phyloP scores from a whole-genome alignment of 306 rosid genomes.

The Acacia acuminata region DNA sequence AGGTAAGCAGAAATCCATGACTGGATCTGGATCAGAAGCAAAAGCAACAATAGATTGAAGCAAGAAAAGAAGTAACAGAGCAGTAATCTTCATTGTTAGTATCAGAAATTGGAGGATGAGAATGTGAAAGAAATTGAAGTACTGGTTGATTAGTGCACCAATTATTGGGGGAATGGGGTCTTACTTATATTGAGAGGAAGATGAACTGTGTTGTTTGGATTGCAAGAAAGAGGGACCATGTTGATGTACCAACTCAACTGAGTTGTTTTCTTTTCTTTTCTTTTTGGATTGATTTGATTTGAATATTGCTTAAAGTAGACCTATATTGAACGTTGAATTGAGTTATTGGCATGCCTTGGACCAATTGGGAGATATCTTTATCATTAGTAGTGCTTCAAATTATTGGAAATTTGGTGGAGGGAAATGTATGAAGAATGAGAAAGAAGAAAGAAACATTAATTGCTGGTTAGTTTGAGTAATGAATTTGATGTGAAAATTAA shows the following conservation, averaged over 20 bases:
- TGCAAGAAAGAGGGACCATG: slow-evolving; percentile 34
- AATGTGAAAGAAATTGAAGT: not conserved
- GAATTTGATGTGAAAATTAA: not conserved
- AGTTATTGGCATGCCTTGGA: slow-evolving; percentile 1
- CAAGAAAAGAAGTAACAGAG: slow-evolving; percentile 34
- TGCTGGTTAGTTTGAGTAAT: not conserved
- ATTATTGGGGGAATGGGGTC: slow-evolving; percentile 13
- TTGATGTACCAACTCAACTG: slow-evolving; percentile 32
- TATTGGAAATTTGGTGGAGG: not conserved
- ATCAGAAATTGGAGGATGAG: slow-evolving; percentile 17
- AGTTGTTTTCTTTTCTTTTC: slow-evolving; percentile 16
- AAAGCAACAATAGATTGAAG: slow-evolving; percentile 34
- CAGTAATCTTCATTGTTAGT: slow-evolving; percentile 17
- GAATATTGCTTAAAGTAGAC: no score
- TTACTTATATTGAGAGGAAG: slow-evolving; percentile 23
- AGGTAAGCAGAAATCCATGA: slow-evolving; percentile 79
- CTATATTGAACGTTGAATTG: no score
- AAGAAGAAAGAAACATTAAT: not conserved
- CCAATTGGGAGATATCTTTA: not conserved
- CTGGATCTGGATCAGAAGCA: slow-evolving; percentile 93
- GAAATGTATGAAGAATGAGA: no score
- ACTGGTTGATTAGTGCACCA: slow-evolving; percentile 21
- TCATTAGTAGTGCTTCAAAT: not conserved
- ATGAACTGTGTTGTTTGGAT: not conserved
- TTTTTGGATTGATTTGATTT: slow-evolving; percentile 1